phyloP scores from a whole-genome alignment of 306 rosid species.

The Mimosa pudica region DNA sequence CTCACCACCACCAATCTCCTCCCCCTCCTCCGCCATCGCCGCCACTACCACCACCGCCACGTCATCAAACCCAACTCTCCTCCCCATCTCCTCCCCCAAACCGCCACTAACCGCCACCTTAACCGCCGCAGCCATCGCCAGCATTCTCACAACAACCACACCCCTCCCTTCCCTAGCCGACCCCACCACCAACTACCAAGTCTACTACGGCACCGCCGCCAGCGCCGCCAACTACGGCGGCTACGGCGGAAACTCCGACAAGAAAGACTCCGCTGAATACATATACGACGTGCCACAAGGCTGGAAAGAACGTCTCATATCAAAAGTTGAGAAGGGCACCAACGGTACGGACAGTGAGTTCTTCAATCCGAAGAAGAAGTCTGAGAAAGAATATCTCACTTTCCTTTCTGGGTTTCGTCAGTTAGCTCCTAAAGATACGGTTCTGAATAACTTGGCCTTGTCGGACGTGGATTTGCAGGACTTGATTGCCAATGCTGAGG shows the following conservation, averaged over 20 bases:
- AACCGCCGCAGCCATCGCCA: constrained; percentile 57
- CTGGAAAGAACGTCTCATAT: constrained; percentile 89
- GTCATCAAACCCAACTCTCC: constrained; percentile 30
- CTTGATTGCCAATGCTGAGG: constrained; percentile 60
- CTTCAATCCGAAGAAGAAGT: constrained; percentile 75
- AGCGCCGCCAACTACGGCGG: constrained; percentile 93
- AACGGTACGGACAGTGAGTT: constrained; percentile 88
- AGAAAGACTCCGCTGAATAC: constrained; percentile 82
- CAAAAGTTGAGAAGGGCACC: constrained; percentile 82
- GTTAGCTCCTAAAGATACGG: constrained; percentile 69
- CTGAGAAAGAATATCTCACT: constrained; percentile 80
- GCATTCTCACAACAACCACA: constrained; percentile 49
- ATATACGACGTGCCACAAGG: constrained; percentile 79
- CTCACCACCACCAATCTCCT: constrained; percentile 53
- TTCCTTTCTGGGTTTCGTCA: constrained; percentile 69
- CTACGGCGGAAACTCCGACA: constrained; percentile 77
- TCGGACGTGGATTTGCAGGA: constrained; percentile 89
- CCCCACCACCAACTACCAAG: constrained; percentile 42
- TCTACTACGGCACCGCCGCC: constrained; percentile 92
- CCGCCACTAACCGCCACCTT: constrained; percentile 40
- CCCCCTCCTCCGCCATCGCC: constrained; percentile 37
- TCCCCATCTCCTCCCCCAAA: constrained; percentile 43
- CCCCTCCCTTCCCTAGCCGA: constrained; percentile 54
- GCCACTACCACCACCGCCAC: constrained; percentile 36
- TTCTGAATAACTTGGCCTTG: constrained; percentile 72